These are phyloP conservation scores for Mortierella sp. DNA, from an alignment of 371 early-diverging fungal species.

Conservation along the genomic window DNA sequence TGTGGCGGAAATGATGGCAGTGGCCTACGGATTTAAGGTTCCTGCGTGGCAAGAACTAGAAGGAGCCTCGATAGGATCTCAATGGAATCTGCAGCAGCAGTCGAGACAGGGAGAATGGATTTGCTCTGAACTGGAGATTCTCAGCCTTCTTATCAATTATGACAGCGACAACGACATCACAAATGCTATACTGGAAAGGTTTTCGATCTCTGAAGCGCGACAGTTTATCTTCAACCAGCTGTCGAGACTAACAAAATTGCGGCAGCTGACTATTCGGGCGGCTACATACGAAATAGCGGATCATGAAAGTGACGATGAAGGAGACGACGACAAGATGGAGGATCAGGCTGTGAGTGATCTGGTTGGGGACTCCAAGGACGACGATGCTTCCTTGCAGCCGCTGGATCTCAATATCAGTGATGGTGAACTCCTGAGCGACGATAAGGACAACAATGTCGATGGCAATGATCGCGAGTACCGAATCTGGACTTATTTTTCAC, in stretches of 20 bases:
- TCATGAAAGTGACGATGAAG: background rate
- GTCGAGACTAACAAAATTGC: conserved; percentile 21
- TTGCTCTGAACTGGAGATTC: conserved; percentile 20
- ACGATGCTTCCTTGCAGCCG: background rate
- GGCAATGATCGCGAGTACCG: no score
- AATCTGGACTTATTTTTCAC: conserved; percentile 36
- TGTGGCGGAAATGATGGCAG: conserved; percentile 30
- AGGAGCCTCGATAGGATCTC: no score
- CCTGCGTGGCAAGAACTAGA: no score
- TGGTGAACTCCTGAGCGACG: background rate
- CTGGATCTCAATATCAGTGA: background rate
- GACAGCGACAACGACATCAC: conserved; percentile 6
- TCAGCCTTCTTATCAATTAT: conserved; percentile 17
- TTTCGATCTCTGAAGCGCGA: conserved; percentile 18
- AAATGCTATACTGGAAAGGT: conserved; percentile 5
- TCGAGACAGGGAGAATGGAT: conserved; percentile 9
- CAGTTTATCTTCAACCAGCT: conserved; percentile 37
- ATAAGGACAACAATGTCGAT: no score
- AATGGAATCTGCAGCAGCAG: no score
- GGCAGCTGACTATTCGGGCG: conserved; percentile 15
- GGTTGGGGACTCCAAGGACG: background rate
- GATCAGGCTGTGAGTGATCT: background rate
- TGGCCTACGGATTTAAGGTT: conserved; percentile 1
- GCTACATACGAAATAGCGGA: background rate
- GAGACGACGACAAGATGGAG: background rate